Conservation (phyloP, 495 filamentous ascomycete genomes). For the Paragyromitra xinjiangensis region DNA sequence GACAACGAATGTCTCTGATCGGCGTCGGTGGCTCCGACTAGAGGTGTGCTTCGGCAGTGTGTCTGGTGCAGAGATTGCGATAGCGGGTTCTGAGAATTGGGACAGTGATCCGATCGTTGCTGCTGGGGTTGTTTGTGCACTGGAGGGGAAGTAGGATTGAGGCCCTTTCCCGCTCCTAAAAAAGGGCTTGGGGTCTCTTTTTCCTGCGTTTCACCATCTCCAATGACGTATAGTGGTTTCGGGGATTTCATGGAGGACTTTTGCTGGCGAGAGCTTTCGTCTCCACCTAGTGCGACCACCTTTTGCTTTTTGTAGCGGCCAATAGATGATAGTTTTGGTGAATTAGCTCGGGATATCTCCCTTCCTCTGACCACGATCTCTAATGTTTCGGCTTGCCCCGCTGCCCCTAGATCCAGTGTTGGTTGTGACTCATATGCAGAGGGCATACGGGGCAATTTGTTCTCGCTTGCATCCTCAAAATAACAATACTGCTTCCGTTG, state of each 20-base stretch:
- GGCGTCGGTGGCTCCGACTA: slow-evolving; percentile 17
- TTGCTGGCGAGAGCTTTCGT: slow-evolving; percentile 24
- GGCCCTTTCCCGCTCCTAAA: slow-evolving; percentile 34
- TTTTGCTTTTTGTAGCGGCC: slow-evolving; percentile 38
- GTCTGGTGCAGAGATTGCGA: slow-evolving; percentile 26
- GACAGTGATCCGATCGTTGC: slow-evolving; percentile 29
- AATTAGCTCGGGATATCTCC: background rate
- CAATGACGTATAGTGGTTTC: background rate
- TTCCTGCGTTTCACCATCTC: background rate
- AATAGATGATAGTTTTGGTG: slow-evolving; percentile 24
- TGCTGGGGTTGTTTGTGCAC: slow-evolving; percentile 25
- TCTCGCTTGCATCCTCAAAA: slow-evolving; percentile 39
- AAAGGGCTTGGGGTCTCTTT: slow-evolving; percentile 30
- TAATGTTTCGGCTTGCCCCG: slow-evolving; percentile 2
- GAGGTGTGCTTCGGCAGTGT: slow-evolving; percentile 30
- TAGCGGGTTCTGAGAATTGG: slow-evolving; percentile 23
- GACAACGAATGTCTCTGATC: slow-evolving; percentile 46
- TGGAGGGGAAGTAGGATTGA: slow-evolving; percentile 3
- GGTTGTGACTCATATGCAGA: slow-evolving; percentile 36
- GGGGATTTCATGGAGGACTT: slow-evolving; percentile 23
- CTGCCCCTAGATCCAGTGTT: slow-evolving; percentile 20
- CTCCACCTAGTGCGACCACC: background rate
- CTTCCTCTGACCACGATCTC: background rate
- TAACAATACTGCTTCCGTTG: slow-evolving; percentile 44
- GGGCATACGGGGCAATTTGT: slow-evolving; percentile 45